Evolutionary conservation across 2,329 filamentous ascomycete species (phyloP), one percentile per base, ranked within the genome.

Genomic region (Geosmithia morbida): DNA sequence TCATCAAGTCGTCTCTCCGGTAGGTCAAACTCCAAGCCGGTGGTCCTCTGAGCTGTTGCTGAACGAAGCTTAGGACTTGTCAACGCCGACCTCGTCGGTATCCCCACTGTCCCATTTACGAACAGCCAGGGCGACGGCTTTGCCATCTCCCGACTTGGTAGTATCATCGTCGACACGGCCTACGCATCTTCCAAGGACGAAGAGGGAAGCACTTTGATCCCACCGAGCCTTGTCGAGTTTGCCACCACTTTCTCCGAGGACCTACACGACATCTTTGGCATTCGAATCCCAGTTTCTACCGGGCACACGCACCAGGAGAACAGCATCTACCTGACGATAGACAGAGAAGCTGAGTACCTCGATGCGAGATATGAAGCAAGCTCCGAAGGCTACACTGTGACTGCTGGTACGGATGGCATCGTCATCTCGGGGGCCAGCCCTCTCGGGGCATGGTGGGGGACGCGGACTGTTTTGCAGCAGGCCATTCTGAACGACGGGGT

Each of bases 371-470:
- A 70, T 1, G 59, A 67, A 7, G 55, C 54, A 39, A 74, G 71
- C 0, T 65, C 68, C 0, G 72, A 78, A 54, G 71, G 66, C 7
- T 75, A 77, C 55, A 59, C 60, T 3, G 57, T 77, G 11, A 59
- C 62, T 11, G 59, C 74, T 3, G 61, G 60, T 16, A 48, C 54
- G 5, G 53, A 60, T 11, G 65, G 67, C 2, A 59, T 77, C 14
- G 61, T 58, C 11, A 70, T 79, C 51, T 60, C 61, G 2, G 75
- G 74, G 1, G 71, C 73, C 7, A 74, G 72, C 46, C 67, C 74
- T 0, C 62, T 76, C 6, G 75, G 75, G 10, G 69, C 66, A 46
- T 79, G 72, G 70, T 79, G 75, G 75, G 75, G 68, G 39, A 77
- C 75, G 0, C 64, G 75, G 30, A 72, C 74, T 1, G 51, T 79